These are phyloP conservation scores for Oryza glaberrima DNA, from an alignment of 176 grass and related monocot species.

Conservation along the genomic window DNA sequence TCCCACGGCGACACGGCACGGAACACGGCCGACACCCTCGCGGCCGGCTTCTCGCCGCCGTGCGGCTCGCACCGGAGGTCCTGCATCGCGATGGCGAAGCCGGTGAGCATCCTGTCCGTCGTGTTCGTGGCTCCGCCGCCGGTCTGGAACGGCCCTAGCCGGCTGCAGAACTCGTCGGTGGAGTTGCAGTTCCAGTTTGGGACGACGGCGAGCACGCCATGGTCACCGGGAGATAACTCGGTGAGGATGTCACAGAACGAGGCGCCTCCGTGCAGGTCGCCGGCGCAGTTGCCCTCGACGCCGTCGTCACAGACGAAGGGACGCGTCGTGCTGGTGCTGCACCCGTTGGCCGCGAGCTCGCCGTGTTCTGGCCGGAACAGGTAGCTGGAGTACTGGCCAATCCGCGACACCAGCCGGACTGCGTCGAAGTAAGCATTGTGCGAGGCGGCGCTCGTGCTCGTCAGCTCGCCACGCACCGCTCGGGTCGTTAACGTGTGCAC, in stretches of 20 bases:
- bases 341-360: constrained; percentile 36
- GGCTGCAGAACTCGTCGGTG: constrained; percentile 51
- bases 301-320: constrained; percentile 21
- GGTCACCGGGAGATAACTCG: neutral
- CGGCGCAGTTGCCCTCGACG: constrained; percentile 8
- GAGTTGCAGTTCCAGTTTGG: constrained; percentile 57
- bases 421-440: constrained; percentile 45
- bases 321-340: constrained; percentile 13
- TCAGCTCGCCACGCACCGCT: constrained; percentile 50
- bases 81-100: constrained; percentile 46
- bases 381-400: constrained; percentile 50
- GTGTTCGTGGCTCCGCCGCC: neutral
- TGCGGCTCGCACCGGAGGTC: constrained; percentile 46
- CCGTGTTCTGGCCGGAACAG: constrained; percentile 37
- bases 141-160: constrained; percentile 50
- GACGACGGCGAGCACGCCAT: constrained; percentile 32
- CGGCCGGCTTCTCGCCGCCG: neutral
- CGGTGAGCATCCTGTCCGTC: constrained; percentile 34
- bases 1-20: constrained; percentile 44
- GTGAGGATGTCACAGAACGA: constrained; percentile 51
- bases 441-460: constrained; percentile 40
- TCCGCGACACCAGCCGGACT: constrained; percentile 45
- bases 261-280: constrained; percentile 36
- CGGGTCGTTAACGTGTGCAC: constrained; percentile 48
- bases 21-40: constrained; percentile 57